Percentiles rank a stretch among this genome's conserved stretches.
phyloP scores from a whole-genome alignment of 495 filamentous ascomycete species.

The Tetracladium marchalianum region DNA sequence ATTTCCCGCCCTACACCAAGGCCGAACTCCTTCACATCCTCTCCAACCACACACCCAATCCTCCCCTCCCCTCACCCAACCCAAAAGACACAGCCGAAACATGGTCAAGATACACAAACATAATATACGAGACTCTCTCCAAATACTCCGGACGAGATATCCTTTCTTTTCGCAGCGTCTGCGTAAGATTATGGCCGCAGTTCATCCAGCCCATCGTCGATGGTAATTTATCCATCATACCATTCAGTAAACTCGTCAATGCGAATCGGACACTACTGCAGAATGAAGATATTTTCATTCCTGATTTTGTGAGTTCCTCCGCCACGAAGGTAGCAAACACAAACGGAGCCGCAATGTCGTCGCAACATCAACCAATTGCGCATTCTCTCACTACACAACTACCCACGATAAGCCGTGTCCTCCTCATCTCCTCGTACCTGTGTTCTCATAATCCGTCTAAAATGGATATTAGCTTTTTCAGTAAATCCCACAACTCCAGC shows the following conservation, averaged over 20 bases:
- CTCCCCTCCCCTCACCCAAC: conserved; percentile 12
- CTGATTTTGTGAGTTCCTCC: conserved; percentile 46
- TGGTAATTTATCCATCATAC: conserved; percentile 57
- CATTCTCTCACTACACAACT: conserved; percentile 33
- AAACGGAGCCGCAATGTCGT: conserved; percentile 12
- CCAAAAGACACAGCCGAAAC: conserved; percentile 45
- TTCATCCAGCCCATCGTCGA: conserved; percentile 58
- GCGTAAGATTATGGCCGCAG: conserved; percentile 52
- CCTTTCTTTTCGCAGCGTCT: conserved; percentile 45
- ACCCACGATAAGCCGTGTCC: conserved; percentile 70
- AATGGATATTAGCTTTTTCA: conserved; percentile 76
- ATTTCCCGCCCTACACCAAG: conserved; percentile 80
- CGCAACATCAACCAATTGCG: conserved; percentile 4
- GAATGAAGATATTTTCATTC: conserved; percentile 60
- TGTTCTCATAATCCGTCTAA: conserved; percentile 78
- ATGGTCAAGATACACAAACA: conserved; percentile 68
- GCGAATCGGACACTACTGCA: conserved; percentile 66
- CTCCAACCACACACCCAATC: conserved; percentile 30
- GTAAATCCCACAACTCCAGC: conserved; percentile 52
- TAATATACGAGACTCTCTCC: conserved; percentile 63
- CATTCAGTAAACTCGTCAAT: conserved; percentile 75
- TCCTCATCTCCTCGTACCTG: conserved; percentile 82
- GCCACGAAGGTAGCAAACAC: conserved; percentile 3
- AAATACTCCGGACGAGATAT: conserved; percentile 58
- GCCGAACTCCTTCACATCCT: conserved; percentile 68